A percentile compares a stretch with the other conserved stretches of the same genome.
These are phyloP conservation scores for Garcia nutans DNA, from an alignment of 345 rosid genomes.

Conservation along the genomic window DNA sequence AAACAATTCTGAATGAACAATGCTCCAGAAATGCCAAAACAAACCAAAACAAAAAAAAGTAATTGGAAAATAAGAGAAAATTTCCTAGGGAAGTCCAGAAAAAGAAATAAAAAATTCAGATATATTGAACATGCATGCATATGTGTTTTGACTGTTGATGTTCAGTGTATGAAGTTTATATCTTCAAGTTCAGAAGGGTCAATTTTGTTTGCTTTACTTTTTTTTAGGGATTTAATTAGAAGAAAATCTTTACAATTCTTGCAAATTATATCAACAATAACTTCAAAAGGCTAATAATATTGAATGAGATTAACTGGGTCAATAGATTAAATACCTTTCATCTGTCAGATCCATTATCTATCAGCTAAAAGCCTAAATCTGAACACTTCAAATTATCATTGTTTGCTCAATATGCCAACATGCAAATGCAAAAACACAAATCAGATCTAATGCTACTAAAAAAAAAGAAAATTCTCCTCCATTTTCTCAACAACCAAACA, in stretches of 20 bases:
- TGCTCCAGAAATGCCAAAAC: background rate
- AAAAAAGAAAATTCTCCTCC: background rate
- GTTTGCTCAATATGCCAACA: background rate
- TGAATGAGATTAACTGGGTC: background rate
- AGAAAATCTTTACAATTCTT: background rate
- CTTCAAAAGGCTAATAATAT: background rate
- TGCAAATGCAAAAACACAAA: background rate
- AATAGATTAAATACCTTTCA: background rate
- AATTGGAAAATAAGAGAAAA: too few relatives aligned
- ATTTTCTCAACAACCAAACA: background rate
- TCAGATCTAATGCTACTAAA: background rate
- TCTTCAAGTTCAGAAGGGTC: background rate
- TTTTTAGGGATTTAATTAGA: too few relatives aligned
- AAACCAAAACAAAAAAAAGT: background rate
- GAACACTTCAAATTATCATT: background rate
- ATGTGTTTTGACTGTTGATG: too few relatives aligned
- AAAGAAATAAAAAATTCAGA: too few relatives aligned
- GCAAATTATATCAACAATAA: too few relatives aligned
- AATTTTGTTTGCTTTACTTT: too few relatives aligned
- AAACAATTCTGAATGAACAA: background rate
- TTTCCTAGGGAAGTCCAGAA: too few relatives aligned
- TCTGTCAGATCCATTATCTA: background rate
- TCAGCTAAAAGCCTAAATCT: background rate
- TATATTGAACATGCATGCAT: too few relatives aligned
- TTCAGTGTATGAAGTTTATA: too few relatives aligned